Conservation (phyloP, 1,139 yeast species). For the Pichia sp. region DNA sequence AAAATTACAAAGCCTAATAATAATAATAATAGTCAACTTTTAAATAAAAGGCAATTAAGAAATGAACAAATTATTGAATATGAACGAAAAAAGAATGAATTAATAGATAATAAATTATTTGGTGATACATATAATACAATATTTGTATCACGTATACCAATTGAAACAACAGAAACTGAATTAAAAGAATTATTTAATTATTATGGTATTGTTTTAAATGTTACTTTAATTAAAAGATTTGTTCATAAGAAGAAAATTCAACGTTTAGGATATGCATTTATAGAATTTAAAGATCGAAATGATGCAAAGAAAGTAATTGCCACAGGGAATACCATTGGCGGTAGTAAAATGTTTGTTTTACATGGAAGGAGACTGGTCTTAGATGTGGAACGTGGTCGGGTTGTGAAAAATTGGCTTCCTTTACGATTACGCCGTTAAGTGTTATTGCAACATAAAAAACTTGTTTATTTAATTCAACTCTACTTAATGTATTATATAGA, state of each 20-base stretch:
- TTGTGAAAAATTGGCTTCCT: constrained; percentile 76
- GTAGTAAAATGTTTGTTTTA: constrained; percentile 1
- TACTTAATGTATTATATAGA: no score
- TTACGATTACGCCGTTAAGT: constrained; percentile 41
- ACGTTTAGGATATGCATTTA: constrained; percentile 72
- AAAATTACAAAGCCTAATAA: no score
- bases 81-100: constrained; percentile 1
- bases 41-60: background rate
- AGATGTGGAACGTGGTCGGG: constrained; percentile 80
- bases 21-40: no score
- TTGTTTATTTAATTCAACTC: no score
- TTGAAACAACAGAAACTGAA: constrained; percentile 57
- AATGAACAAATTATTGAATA: constrained; percentile 7
- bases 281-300: constrained; percentile 56
- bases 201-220: background rate
- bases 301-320: constrained; percentile 58
- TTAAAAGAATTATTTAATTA: constrained; percentile 35
- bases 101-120: constrained; percentile 1
- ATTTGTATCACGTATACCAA: constrained; percentile 41
- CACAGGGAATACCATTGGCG: constrained; percentile 43
- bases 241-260: constrained; percentile 36
- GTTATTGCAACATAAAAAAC: no score
- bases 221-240: background rate
- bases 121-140: constrained; percentile 78
- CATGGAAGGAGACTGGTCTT: constrained; percentile 52